These are phyloP conservation scores for Trichopus zeylanicus DNA, from an alignment of 116 monocot genomes.

Conservation along the genomic window DNA sequence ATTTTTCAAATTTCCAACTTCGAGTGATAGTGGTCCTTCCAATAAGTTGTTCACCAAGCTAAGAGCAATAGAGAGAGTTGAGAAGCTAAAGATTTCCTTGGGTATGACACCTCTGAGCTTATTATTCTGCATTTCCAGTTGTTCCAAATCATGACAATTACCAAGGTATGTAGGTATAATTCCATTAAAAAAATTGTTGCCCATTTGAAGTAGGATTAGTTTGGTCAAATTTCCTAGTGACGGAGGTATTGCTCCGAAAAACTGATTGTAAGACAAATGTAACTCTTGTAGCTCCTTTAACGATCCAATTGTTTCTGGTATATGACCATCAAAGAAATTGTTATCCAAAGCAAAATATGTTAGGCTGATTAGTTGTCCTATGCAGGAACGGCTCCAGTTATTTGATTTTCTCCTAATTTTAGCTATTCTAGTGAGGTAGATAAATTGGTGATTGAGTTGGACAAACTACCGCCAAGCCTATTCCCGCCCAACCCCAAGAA, in stretches of 20 bases:
- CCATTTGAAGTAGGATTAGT: slow-evolving; percentile 6
- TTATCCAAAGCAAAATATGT: slow-evolving; percentile 1
- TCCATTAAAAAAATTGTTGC: not conserved
- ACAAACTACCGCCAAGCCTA: not conserved
- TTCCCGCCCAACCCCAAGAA: not conserved
- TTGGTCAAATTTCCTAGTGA: slow-evolving; percentile 12
- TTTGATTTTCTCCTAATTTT: not conserved
- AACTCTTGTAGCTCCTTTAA: slow-evolving; percentile 4
- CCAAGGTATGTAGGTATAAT: not conserved
- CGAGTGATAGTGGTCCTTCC: not conserved
- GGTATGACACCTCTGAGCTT: not conserved
- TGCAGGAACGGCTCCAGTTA: slow-evolving; percentile 16
- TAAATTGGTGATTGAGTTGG: slow-evolving; percentile 7
- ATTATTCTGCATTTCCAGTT: not conserved
- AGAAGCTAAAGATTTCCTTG: not conserved
- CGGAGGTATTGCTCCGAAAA: slow-evolving; percentile 16
- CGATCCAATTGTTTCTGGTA: slow-evolving; percentile 14
- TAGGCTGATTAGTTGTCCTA: slow-evolving; percentile 15
- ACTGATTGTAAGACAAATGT: slow-evolving; percentile 6
- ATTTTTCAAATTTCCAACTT: not conserved
- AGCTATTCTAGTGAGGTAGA: slow-evolving; percentile 3
- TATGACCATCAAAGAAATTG: slow-evolving; percentile 12
- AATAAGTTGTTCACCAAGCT: not conserved
- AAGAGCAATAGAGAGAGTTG: not conserved
- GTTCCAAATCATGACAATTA: not conserved